A percentile compares a stretch with the other conserved stretches of the same genome.
Conservation (phyloP, 2,329 filamentous ascomycete genomes). For the Furcasterigmium sp. region DNA sequence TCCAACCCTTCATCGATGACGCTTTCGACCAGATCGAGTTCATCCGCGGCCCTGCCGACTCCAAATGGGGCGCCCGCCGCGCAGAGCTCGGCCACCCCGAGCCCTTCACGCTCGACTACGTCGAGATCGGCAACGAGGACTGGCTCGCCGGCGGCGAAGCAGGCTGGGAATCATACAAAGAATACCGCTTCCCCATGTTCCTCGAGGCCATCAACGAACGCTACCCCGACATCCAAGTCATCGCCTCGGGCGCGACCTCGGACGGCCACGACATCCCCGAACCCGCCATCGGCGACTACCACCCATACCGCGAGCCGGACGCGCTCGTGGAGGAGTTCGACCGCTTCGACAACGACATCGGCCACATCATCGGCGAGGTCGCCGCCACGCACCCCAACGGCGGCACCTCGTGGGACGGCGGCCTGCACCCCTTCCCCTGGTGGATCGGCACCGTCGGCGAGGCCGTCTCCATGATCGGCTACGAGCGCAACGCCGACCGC, state of each 20-base stretch:
- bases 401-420: slow-evolving; percentile 39
- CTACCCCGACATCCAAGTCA: slow-evolving; percentile 53
- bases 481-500: slow-evolving; percentile 59
- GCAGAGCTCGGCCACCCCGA: slow-evolving; percentile 55
- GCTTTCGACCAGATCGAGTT: slow-evolving; percentile 61
- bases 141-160: slow-evolving; percentile 46
- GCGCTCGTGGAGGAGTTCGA: slow-evolving; percentile 43
- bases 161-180: slow-evolving; percentile 42
- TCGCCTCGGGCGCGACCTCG: slow-evolving; percentile 40
- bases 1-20: slow-evolving; percentile 52
- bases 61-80: slow-evolving; percentile 52
- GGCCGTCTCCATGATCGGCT: slow-evolving; percentile 59
- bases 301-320: slow-evolving; percentile 46
- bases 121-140: slow-evolving; percentile 67
- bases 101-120: slow-evolving; percentile 55
- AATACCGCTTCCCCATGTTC: slow-evolving; percentile 55
- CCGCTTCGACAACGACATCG: slow-evolving; percentile 44
- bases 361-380: slow-evolving; percentile 42
- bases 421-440: slow-evolving; percentile 43
- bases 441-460: slow-evolving; percentile 59
- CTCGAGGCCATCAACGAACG: slow-evolving; percentile 50
- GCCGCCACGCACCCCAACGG: slow-evolving; percentile 47
- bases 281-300: slow-evolving; percentile 41
- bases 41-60: slow-evolving; percentile 46
- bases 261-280: slow-evolving; percentile 37